Evolutionary conservation across 2,329 filamentous ascomycete species (phyloP), one percentile per base, ranked within the genome.

Genomic region (Stachybotrys echinatus): DNA sequence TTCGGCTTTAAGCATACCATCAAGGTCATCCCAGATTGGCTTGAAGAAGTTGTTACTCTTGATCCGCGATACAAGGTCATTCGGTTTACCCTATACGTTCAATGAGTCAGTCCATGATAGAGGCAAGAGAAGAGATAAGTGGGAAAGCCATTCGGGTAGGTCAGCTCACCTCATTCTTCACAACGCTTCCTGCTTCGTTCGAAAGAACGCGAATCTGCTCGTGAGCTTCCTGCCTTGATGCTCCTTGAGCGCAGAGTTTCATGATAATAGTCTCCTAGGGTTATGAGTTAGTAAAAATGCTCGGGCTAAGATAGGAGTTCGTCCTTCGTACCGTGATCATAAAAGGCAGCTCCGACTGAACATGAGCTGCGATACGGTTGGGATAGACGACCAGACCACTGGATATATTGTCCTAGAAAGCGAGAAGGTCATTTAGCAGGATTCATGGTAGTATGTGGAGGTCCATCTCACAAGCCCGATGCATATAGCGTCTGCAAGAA

Each of bases 191-290:
- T 0, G 90, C 89, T 70, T 95, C 75, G 71, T 91, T 87, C 2
- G 81, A 88, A 42, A 96, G 77, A 2, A 96, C 87, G 7, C 87
- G 85, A 61, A 96, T 92, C 68, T 92, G 74, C 72, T 96, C 91
- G 69, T 96, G 91, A 1, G 89, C 87, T 21, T 92, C 88, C 65
- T 95, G 89, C 47, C 90, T 75, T 10, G 82, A 88, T 23, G 75
- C 79, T 27, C 88, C 89, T 61, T 84, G 79, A 50, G 83, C 81
- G 23, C 85, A 82, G 50, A 92, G 76, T 57, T 82, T 83, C 88
- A 95, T 91, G 65, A 92, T 88, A 64, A 91, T 84, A n/a, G 40
- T 54, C 52, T 59, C 56, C 62, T 43, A n/a, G n/a, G n/a, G n/a
- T n/a, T n/a, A n/a, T n/a, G n/a, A n/a, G n/a, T n/a, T n/a, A n/a